phyloP scores from a whole-genome alignment of 768 basidiomycete genomes.

The Calocybe cyanea region DNA sequence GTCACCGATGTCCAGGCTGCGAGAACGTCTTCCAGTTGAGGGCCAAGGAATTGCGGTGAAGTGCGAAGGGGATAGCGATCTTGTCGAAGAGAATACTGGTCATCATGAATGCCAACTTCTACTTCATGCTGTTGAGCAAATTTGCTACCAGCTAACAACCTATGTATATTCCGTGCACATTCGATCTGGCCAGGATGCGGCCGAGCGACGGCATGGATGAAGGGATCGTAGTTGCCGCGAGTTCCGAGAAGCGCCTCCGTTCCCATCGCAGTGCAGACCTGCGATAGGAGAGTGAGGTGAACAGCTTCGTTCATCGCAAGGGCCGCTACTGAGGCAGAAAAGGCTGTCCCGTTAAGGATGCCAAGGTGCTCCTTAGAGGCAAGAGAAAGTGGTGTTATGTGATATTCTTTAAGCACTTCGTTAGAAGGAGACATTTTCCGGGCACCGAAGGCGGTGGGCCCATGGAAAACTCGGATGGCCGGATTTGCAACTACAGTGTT shows the following conservation, averaged over 20 bases:
- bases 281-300: slow-evolving; percentile 56
- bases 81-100: slow-evolving; percentile 68
- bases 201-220: slow-evolving; percentile 70
- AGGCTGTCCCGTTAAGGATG: slow-evolving; percentile 73
- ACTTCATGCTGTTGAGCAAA: slow-evolving; percentile 58
- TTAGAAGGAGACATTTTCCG: slow-evolving; percentile 49
- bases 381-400: slow-evolving; percentile 55
- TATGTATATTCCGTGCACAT: slow-evolving; percentile 57
- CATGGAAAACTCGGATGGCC: slow-evolving; percentile 42
- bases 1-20: slow-evolving; percentile 55
- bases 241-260: slow-evolving; percentile 72
- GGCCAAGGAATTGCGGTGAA: slow-evolving; percentile 75
- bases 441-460: slow-evolving; percentile 43
- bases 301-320: slow-evolving; percentile 70
- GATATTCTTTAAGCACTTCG: slow-evolving; percentile 47
- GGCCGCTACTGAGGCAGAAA: slow-evolving; percentile 69
- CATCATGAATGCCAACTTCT: slow-evolving; percentile 61
- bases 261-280: slow-evolving; percentile 76
- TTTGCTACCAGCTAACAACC: slow-evolving; percentile 57
- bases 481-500: slow-evolving; percentile 22
- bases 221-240: slow-evolving; percentile 59
- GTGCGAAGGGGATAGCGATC: slow-evolving; percentile 71
- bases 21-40: slow-evolving; percentile 73
- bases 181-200: slow-evolving; percentile 84
- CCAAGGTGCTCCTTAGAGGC: slow-evolving; percentile 68